These are phyloP conservation scores for Chimonanthus praecox DNA, from an alignment of 164 flowering plant species.

Conservation along the genomic window DNA sequence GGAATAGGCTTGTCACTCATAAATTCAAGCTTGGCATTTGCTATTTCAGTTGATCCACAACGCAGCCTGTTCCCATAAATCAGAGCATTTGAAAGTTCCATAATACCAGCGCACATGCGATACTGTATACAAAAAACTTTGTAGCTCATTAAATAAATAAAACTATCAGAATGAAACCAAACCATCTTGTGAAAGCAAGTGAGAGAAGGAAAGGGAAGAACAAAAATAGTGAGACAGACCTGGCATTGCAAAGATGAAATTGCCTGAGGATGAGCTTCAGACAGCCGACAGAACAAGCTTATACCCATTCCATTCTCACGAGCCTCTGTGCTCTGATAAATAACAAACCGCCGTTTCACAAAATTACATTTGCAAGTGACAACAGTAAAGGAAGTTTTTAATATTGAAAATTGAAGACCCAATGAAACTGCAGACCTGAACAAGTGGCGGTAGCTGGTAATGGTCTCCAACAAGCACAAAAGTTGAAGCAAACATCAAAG, in stretches of 20 bases:
- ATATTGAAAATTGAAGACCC: constrained; percentile 3
- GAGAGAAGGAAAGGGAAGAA: constrained; percentile 7
- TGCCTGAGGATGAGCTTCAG: constrained; percentile 98
- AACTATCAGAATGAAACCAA: neutral
- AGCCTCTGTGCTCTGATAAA: constrained; percentile 76
- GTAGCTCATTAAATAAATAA: constrained; percentile 2
- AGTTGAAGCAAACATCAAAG: constrained; percentile 84
- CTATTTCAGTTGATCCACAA: constrained; percentile 86
- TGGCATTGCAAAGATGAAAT: constrained; percentile 89
- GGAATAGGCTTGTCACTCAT: constrained; percentile 25
- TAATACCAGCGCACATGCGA: constrained; percentile 88
- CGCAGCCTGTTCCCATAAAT: constrained; percentile 86
- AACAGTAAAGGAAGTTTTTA: neutral
- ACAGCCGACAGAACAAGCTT: constrained; percentile 92
- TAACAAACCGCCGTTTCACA: neutral
- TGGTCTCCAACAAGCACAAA: constrained; percentile 99
- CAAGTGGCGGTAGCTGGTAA: constrained; percentile 97
- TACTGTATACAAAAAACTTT: constrained; percentile 47
- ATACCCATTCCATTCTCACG: constrained; percentile 84
- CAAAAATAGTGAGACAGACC: constrained; percentile 30
- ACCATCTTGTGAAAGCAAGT: neutral
- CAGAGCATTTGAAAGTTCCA: constrained; percentile 83
- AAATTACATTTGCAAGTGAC: neutral
- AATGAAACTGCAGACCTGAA: constrained; percentile 49
- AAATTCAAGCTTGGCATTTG: constrained; percentile 58